Evolutionary conservation across 2,329 filamentous ascomycete genomes (phyloP), one percentile per base, ranked within the genome.

Genomic region (Exophiala dermatitidis): DNA sequence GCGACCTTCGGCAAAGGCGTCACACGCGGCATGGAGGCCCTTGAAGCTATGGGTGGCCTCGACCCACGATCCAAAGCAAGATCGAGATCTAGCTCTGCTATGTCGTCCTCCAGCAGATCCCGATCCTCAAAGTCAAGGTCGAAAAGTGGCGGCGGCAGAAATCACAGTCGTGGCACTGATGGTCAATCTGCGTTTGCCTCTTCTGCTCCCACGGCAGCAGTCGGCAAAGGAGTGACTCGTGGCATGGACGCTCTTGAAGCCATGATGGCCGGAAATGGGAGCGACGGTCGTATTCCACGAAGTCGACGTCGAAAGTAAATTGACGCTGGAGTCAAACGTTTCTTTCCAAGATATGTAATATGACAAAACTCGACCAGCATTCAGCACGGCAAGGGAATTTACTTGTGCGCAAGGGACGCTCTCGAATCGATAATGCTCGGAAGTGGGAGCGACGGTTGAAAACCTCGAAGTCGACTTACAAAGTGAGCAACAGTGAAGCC

Each of bases 231-330:
- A 2, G 57, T 59, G 19, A 42, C 51, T 30, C 47, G 46, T 12
- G 57, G 57, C 40, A 38, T 54, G 19, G 57, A 59, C 19, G 57
- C 57, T 7, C 52, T 59, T 8, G 51, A 54, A 9, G 43, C 53
- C 4, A 59, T 59, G 56, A 48, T 56, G 8, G 32, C 9, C 12
- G n/a, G n/a, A 6, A 19, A 32, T 4, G 6, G 10, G 42, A 4
- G 10, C 10, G 10, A 30, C 5, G 30, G 42, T 7, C 4, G 28
- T 9, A 45, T 3, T 28, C 4, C 42, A 32, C 4, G 28, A 10
- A 45, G 6, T 3, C 42, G 10, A 32, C 42, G 42, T 31, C 42
- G 42, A 32, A 41, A 28, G 38, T 41, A 9, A 28, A 33, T 19
- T 19, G 19, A 19, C 19, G 19, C 19, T 19, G 19, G 19, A 19